Evolutionary conservation across 176 grass and related monocot genomes (phyloP), one percentile per base, ranked within the genome.

Genomic region (Otatea glauca): DNA sequence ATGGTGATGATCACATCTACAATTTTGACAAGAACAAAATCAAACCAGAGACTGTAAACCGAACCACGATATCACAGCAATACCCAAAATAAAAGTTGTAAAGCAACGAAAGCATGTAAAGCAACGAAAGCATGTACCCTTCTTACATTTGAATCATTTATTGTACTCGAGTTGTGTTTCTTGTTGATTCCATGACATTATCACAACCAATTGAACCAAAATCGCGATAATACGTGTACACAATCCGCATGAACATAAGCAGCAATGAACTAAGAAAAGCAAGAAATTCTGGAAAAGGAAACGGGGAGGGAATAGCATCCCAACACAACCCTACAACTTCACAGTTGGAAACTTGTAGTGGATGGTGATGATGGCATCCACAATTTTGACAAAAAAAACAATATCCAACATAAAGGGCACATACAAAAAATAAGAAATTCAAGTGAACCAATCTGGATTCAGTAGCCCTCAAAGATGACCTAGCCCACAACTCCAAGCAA

Each of bases 401-500:
- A 84, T 25, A 85, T 32, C 23, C n/a, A 85, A 69, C 2, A 66
- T 0, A 25, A 80, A 81, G 43, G 11, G 11, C 12, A 12, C 47
- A 43, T 51, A 51, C 15, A 50, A 23, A 60, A 59, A 66, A 32
- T 5, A 27, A 41, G 9, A 14, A 37, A 51, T 47, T 78, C 12
- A 59, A 41, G 23, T 47, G 32, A 78, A 67, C 29, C 27, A n/a
- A 9, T 73, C 50, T 51, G 60, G 58, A 88, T 66, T 85, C 49
- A 53, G 24, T 25, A 35, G 44, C 20, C 32, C 34, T 38, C 51
- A 58, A 83, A 79, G 74, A 65, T 64, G 66, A 56, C 56, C 81
- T 84, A 65, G 13, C 54, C 24, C 37, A 72, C 80, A 83, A 55
- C 55, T 45, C 13, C 9, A 55, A 71, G 24, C 23, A 78, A 85